Percentiles rank a stretch among this genome's conserved stretches.
phyloP scores from a whole-genome alignment of 78 protist genomes.

The Dictyostelium intermedium region DNA sequence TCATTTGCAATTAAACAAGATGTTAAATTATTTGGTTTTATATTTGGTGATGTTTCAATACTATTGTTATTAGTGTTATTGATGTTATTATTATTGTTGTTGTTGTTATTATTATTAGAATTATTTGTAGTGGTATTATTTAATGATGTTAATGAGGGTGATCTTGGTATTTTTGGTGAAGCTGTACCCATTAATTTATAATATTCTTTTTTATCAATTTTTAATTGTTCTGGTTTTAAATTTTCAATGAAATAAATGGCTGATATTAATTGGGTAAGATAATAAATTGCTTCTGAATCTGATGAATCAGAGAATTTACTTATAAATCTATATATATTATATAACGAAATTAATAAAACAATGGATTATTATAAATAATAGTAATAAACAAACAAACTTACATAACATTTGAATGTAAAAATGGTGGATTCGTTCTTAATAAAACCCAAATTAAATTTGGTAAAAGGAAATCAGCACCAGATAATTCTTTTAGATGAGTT shows the following conservation, averaged over 20 bases:
- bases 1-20: slow-evolving; percentile 15
- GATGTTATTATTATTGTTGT: not conserved
- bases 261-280: slow-evolving; percentile 47
- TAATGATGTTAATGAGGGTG: not conserved
- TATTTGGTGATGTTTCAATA: not conserved
- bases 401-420: slow-evolving; percentile 35
- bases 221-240: slow-evolving; percentile 25
- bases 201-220: slow-evolving; percentile 65
- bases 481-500: slow-evolving; percentile 4
- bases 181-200: slow-evolving; percentile 25
- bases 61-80: not conserved
- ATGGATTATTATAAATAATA: too few relatives aligned
- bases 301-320: slow-evolving; percentile 53
- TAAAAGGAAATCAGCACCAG: slow-evolving; percentile 62
- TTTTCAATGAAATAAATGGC: slow-evolving; percentile 64
- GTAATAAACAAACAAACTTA: too few relatives aligned
- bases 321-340: slow-evolving; percentile 43
- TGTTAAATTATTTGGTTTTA: not conserved
- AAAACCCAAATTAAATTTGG: slow-evolving; percentile 58
- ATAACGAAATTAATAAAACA: not conserved
- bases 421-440: slow-evolving; percentile 37
- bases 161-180: not conserved
- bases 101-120: not conserved
- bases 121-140: not conserved
- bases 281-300: slow-evolving; percentile 68